Conservation (phyloP, 192 early-diverging fungal species). For the Lunasporangiospora selenospora region DNA sequence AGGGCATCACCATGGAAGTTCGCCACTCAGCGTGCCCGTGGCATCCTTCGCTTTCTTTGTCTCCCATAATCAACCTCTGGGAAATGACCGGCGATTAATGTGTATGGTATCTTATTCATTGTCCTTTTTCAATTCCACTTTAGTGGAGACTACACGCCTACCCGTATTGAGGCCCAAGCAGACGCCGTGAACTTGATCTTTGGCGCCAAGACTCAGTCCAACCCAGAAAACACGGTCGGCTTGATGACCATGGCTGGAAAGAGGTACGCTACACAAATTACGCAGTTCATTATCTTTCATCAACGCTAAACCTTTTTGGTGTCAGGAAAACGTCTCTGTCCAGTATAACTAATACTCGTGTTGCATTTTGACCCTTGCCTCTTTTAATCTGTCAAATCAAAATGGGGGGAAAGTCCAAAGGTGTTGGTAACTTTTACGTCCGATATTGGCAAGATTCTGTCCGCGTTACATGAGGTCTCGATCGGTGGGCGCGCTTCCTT, state of each 20-base stretch:
- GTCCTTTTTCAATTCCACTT: too few relatives aligned
- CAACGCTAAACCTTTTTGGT: too few relatives aligned
- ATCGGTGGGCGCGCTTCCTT: conserved; percentile 79
- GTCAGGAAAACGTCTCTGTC: too few relatives aligned
- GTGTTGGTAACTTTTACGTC: conserved; percentile 91
- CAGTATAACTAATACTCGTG: too few relatives aligned
- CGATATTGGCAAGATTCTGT: conserved; percentile 90
- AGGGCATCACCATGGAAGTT: too few relatives aligned
- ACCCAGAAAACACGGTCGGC: conserved; percentile 97
- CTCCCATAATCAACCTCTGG: too few relatives aligned
- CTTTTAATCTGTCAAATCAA: background rate
- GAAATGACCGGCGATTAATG: too few relatives aligned
- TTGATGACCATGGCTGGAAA: conserved; percentile 96
- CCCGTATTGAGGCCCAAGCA: conserved; percentile 90
- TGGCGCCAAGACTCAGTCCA: conserved; percentile 85
- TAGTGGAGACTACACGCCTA: conserved; percentile 97
- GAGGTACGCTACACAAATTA: too few relatives aligned
- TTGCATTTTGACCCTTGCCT: background rate
- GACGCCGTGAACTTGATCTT: conserved; percentile 95
- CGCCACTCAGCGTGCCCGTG: too few relatives aligned
- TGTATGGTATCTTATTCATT: too few relatives aligned
- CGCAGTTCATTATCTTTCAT: too few relatives aligned
- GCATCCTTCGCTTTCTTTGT: too few relatives aligned
- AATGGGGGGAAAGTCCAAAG: conserved; percentile 69
- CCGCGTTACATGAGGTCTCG: conserved; percentile 81